These are phyloP conservation scores for Sequoia sempervirens DNA, from an alignment of 75 land plant species.

Conservation along the genomic window DNA sequence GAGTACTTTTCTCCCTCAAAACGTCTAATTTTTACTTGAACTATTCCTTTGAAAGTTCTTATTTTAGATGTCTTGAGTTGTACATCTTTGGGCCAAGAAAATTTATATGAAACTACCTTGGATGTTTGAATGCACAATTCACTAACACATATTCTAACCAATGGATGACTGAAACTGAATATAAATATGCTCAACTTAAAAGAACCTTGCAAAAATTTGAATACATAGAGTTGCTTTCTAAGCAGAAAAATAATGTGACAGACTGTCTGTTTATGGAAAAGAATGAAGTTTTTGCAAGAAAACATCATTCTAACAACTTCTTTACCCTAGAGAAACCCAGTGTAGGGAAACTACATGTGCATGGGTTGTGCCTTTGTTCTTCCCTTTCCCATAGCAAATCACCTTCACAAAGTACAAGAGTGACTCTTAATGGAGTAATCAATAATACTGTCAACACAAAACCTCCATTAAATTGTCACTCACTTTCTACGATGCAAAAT, in stretches of 20 bases:
- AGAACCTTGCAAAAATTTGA: not conserved
- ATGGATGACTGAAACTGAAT: not conserved
- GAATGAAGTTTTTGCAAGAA: not conserved
- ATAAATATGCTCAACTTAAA: not conserved
- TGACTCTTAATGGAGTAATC: too few species aligned
- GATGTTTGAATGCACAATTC: not conserved
- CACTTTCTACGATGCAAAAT: too few species aligned
- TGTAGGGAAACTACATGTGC: not conserved
- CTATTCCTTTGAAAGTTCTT: not conserved
- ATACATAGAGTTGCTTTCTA: too few species aligned
- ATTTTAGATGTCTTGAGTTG: not conserved
- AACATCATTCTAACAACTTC: not conserved
- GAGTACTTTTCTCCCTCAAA: not conserved
- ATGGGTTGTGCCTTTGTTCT: too few species aligned
- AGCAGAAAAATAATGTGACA: not conserved
- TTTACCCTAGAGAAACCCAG: not conserved
- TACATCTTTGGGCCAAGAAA: not conserved
- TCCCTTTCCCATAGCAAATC: too few species aligned
- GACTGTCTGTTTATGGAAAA: not conserved
- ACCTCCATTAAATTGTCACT: too few species aligned
- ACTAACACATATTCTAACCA: not conserved
- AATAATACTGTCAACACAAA: too few species aligned
- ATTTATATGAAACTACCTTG: not conserved
- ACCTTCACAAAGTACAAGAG: too few species aligned
- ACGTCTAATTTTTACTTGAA: not conserved